Evolutionary conservation across 805 yeast genomes (phyloP).

Genomic region (Cyberlindnera lachancei): DNA sequence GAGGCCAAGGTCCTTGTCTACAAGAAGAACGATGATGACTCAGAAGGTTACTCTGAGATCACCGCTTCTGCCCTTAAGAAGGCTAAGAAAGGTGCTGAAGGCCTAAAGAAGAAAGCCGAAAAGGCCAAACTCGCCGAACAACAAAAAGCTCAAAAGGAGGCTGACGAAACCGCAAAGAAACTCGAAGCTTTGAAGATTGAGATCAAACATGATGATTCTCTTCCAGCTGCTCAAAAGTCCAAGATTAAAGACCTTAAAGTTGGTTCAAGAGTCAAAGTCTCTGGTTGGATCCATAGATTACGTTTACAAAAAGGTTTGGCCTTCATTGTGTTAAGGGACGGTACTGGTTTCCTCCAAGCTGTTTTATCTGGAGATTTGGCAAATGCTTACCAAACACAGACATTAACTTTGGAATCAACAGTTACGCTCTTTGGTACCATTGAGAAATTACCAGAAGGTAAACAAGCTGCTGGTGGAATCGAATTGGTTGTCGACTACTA

Average conservation of each 20-base stretch:
- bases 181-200: constrained; percentile 74
- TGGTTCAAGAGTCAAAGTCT: constrained; percentile 66
- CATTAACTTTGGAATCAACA: constrained; percentile 84
- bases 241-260: constrained; percentile 49
- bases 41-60: constrained; percentile 63
- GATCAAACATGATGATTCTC: constrained; percentile 64
- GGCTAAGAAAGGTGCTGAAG: constrained; percentile 94
- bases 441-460: constrained; percentile 86
- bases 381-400: constrained; percentile 75
- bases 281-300: constrained; percentile 96
- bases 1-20: constrained; percentile 48
- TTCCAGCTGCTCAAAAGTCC: constrained; percentile 61
- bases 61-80: constrained; percentile 88
- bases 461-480: constrained; percentile 95
- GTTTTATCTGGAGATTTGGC: constrained; percentile 90
- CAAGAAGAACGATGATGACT: constrained; percentile 43
- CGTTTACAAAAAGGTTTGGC: constrained; percentile 89
- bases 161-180: constrained; percentile 66
- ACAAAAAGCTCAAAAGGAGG: constrained; percentile 46
- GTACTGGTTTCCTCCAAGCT: constrained; percentile 84
- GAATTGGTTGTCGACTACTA: constrained; percentile 90
- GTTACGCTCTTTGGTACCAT: constrained; percentile 74
- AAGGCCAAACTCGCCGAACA: constrained; percentile 48
- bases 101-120: constrained; percentile 63
- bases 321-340: constrained; percentile 90